Base-by-base conservation (phyloP, 371 early-diverging fungal species). In the Mortierella polycephala region DNA sequence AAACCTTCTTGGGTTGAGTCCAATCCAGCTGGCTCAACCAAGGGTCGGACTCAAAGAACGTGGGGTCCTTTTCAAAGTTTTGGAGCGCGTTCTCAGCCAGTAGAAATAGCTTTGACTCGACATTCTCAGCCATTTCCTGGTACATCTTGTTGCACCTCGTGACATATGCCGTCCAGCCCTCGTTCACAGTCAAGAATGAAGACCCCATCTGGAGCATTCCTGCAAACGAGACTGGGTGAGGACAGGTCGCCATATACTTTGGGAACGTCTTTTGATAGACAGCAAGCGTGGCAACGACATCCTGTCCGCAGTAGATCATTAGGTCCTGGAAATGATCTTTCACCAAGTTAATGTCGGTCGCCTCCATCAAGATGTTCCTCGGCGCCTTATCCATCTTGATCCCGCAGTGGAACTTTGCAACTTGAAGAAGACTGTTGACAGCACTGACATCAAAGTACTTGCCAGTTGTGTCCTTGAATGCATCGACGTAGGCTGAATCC, bases 1-100 rank as follows among this genome's bases (percentile, higher is more conserved):
- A 79, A 42, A 76, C 81, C 1, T 85, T 81, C 6, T 83, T 82
- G 39, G 86, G 89, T 4, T 84, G 81, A 1, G 71, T 79, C 97
- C 98, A 98, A 79, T 97, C 94, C 56, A 98, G 81, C 58, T 93
- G 88, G 47, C 84, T 84, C n/a, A 97, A 84, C 97, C 97, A 98
- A 12, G 92, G 92, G 77, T 97, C 95, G 0, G 69, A 44, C 56
- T 64, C 49, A 51, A 76, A 79, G 21, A 62, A 73, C 21, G 75
- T 49, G 0, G 73, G 69, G 20, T 74, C 62, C 40, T 73, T 71
- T 61, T 82, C 71, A 71, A 84, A 81, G 46, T 62, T 65, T 46
- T 84, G 81, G 9, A 91, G 69, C 1, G 96, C 94, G 7, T 88
- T 81, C 21, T 92, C 85, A 1, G 95, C 95, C 57, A 96, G 81